These are phyloP conservation scores for Termitomyces sp. DNA, from an alignment of 768 basidiomycete genomes.

Conservation along the genomic window DNA sequence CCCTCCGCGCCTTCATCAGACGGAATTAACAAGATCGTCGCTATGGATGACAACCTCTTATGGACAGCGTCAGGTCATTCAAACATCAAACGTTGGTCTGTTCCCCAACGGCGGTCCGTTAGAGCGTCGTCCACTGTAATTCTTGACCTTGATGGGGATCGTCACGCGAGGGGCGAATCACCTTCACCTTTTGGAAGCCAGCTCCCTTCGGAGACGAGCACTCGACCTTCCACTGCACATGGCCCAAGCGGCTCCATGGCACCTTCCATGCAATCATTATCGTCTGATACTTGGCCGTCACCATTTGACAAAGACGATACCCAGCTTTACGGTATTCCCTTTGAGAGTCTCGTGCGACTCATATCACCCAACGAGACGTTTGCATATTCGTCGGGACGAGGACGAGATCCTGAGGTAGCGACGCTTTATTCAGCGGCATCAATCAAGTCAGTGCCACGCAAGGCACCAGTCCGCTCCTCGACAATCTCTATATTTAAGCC, in stretches of 20 bases:
- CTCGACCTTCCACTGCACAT: constrained; percentile 27
- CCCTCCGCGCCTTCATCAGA: constrained; percentile 31
- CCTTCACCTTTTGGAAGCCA: constrained; percentile 14
- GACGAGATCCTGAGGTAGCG: constrained; percentile 73
- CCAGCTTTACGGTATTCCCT: constrained; percentile 61
- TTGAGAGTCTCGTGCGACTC: constrained; percentile 65
- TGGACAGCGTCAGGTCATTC: constrained; percentile 91
- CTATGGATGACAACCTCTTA: constrained; percentile 76
- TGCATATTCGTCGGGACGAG: constrained; percentile 33
- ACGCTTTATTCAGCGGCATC: constrained; percentile 87
- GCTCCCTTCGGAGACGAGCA: constrained; percentile 19
- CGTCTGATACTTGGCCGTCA: constrained; percentile 26
- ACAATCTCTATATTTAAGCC: constrained; percentile 28
- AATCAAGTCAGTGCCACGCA: constrained; percentile 61
- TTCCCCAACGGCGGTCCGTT: constrained; percentile 46
- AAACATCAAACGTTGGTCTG: constrained; percentile 77
- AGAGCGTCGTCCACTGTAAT: constrained; percentile 23
- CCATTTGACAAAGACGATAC: constrained; percentile 27
- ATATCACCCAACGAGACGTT: constrained; percentile 66
- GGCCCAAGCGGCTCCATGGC: constrained; percentile 25
- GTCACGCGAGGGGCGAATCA: constrained; percentile 13
- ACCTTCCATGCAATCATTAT: constrained; percentile 31
- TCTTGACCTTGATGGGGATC: constrained; percentile 12
- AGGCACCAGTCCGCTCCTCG: constrained; percentile 27
- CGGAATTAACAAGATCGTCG: constrained; percentile 78